Base-by-base conservation (phyloP, 2,329 filamentous ascomycete genomes). In the Penicillium fuscoglaucum region DNA sequence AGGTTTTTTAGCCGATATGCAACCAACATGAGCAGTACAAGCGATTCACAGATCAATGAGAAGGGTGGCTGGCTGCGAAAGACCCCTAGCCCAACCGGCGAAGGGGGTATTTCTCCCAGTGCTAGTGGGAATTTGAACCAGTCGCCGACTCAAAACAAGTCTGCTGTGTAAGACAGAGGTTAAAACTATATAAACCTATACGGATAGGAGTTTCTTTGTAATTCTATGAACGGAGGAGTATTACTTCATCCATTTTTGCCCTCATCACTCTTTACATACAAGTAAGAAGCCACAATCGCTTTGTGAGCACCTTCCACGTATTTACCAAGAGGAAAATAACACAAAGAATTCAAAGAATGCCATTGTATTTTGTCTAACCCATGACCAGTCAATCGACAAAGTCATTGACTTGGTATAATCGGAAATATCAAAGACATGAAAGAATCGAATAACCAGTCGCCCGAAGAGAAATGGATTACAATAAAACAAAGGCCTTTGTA, bases 11-110 rank as follows among this genome's bases (percentile, higher is more conserved):
- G 44, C 8, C 55, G 41, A 6, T 41, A 53, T 39, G 45, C 49
- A 51, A 58, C 55, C n/a, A 51, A 52, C 15, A 43, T 57, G 6
- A 45, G n/a, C 15, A 58, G 49, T 19, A 10, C 28, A 29, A 29
- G 28, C 28, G 9, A 60, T 31, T 58, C 61, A 24, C 52, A 61
- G 1, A 60, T 65, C 12, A 35, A 44, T 1, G 59, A 63, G 39
- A 58, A 60, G 49, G 19, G 33, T 7, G 13, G 8, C 13, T 65
- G 61, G 59, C 37, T 26, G 33, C 55, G 52, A 17, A 40, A 52
- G 3, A 59, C 51, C 1, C 55, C 59, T 6, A 66, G 61, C 5
- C 53, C 58, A 10, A 57, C 31, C 31, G 33, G 15, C 2, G 31
- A 43, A 3, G 21, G 31, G 24, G 10, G 44, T 13, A 6, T 9